phyloP scores from a whole-genome alignment of 2,329 filamentous ascomycete species.

The Fusarium subtropicale region DNA sequence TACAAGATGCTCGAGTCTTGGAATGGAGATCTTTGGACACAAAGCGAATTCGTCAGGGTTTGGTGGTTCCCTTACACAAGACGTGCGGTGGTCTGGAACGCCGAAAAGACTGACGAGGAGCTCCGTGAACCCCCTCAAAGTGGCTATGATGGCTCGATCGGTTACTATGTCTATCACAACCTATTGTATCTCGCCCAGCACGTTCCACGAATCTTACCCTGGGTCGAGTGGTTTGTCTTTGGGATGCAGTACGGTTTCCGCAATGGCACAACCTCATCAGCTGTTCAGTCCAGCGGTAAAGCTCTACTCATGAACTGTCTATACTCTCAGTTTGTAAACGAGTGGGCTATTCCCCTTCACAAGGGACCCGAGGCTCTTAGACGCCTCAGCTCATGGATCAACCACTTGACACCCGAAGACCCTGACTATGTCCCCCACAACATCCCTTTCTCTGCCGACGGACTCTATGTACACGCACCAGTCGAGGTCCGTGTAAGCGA shows the following conservation, averaged over 20 bases:
- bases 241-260: constrained; percentile 96
- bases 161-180: constrained; percentile 93
- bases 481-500: constrained; percentile 91
- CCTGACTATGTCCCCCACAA: constrained; percentile 70
- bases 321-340: constrained; percentile 98
- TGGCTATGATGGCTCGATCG: constrained; percentile 85
- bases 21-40: constrained; percentile 81
- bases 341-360: constrained; percentile 91
- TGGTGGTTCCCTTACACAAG: constrained; percentile 98
- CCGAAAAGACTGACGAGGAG: constrained; percentile 78
- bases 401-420: constrained; percentile 70
- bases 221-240: constrained; percentile 96
- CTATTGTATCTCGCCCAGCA: constrained; percentile 84
- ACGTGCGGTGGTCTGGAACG: constrained; percentile 88
- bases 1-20: constrained; percentile 76
- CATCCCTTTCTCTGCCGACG: constrained; percentile 84
- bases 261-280: constrained; percentile 74
- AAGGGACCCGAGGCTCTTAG: constrained; percentile 88
- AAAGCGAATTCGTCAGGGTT: constrained; percentile 88
- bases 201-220: constrained; percentile 82
- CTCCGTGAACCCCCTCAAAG: constrained; percentile 69
- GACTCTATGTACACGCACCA: constrained; percentile 87
- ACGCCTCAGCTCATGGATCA: constrained; percentile 88
- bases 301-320: constrained; percentile 96
- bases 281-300: constrained; percentile 80